phyloP scores from a whole-genome alignment of 1,284 basidiomycete species.

The Schizophyllum commune region DNA sequence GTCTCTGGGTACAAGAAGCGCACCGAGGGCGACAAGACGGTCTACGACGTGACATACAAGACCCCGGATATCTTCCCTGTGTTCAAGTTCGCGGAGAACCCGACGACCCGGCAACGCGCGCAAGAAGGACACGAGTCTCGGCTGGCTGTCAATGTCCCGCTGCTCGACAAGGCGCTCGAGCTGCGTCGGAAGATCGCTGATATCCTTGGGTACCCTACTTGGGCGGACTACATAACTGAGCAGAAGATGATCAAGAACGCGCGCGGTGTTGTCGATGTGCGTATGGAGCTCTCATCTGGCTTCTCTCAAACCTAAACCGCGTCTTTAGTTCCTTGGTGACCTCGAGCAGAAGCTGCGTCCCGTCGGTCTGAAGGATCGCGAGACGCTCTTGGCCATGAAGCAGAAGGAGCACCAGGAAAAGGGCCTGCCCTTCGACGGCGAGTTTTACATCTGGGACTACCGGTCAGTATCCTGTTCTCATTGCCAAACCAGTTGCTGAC shows the following conservation, averaged over 20 bases:
- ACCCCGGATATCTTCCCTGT: constrained; percentile 74
- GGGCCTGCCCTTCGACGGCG: constrained; percentile 53
- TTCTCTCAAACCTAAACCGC: no score
- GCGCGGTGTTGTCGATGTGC: constrained; percentile 45
- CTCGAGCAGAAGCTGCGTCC: constrained; percentile 69
- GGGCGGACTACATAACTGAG: constrained; percentile 76
- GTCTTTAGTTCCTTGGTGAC: constrained; percentile 53
- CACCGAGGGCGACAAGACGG: constrained; percentile 43
- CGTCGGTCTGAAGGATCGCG: constrained; percentile 58
- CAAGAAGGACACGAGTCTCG: constrained; percentile 62
- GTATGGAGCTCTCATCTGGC: no score
- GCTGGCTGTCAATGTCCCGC: constrained; percentile 58
- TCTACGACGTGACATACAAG: constrained; percentile 67
- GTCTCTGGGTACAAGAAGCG: constrained; percentile 66
- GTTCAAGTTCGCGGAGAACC: constrained; percentile 65
- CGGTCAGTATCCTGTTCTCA: no score
- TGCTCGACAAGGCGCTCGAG: constrained; percentile 57
- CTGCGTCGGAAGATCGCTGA: constrained; percentile 62
- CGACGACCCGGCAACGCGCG: constrained; percentile 59
- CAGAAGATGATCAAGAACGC: constrained; percentile 79
- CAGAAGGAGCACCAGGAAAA: constrained; percentile 56
- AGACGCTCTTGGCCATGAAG: constrained; percentile 63
- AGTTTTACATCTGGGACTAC: constrained; percentile 68
- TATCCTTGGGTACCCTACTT: constrained; percentile 67
- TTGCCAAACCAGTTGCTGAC: no score